Percentiles rank a stretch among this genome's conserved stretches.
phyloP scores from a whole-genome alignment of 495 filamentous ascomycete genomes.

The Tuber calosporum region DNA sequence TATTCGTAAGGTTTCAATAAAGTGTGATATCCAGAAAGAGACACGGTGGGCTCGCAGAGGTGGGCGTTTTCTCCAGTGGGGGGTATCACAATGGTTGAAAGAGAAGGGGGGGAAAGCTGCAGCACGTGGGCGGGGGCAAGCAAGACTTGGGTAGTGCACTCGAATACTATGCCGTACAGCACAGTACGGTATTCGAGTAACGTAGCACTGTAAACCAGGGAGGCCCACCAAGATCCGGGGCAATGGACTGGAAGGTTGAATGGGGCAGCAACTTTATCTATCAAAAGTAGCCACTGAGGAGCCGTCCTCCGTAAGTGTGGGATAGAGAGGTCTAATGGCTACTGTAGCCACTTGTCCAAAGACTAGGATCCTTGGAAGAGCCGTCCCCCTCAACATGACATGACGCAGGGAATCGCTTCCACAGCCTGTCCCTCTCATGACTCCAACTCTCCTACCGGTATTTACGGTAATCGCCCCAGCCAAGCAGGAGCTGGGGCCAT shows the following conservation, averaged over 20 bases:
- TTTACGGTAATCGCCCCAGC: neutral
- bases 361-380: neutral
- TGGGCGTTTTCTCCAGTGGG: neutral
- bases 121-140: constrained; percentile 3
- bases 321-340: neutral
- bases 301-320: neutral
- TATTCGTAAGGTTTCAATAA: neutral
- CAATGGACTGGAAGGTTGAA: neutral
- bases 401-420: neutral
- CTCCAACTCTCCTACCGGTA: neutral
- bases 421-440: neutral
- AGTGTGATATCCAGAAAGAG: neutral
- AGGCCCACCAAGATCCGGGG: neutral
- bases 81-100: neutral
- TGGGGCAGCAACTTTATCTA: neutral
- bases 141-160: neutral
- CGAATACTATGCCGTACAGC: too few species aligned
- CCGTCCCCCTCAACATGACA: neutral
- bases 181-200: neutral
- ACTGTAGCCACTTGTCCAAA: neutral
- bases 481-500: neutral
- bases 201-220: neutral
- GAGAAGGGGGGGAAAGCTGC: neutral
- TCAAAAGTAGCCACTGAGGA: neutral
- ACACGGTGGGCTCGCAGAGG: neutral